Evolutionary conservation across 306 rosid genomes (phyloP), one percentile per base, ranked within the genome.

Genomic region (Lablab purpureus): DNA sequence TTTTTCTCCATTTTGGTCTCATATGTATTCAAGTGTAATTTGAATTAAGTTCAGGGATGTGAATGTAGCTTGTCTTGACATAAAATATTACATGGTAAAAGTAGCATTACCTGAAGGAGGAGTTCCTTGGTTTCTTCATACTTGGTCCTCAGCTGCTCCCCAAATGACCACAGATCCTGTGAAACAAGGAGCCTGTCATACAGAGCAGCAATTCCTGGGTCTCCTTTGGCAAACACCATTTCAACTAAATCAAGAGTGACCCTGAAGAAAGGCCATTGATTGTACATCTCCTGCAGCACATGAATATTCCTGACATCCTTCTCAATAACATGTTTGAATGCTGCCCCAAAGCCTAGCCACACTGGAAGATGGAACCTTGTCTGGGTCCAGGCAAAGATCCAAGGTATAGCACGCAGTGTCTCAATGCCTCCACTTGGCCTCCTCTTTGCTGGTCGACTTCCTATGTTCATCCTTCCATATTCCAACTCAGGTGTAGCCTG

Each of bases 151-250:
- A 94, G 37, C n/a, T 60, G 84, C 81, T 91, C 88, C 64, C 91
- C 98, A 25, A 94, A 90, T 10, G 92, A 10, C 96, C 87, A 87
- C 2, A 91, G 83, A 13, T 92, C 98, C 69, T 87, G 66, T 1
- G 97, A 94, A 64, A 94, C 98, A 63, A 94, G 90, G 80, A 94
- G 98, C 81, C 75, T 94, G 81, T 94, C 98, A 70, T 89, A 91
- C 28, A 94, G 79, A 36, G 96, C 87, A 63, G 98, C 97, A 2
- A 94, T 94, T 0, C 91, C 96, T 0, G 98, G 98, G 78, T 94
- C 91, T 82, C 98, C 98, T 85, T 94, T 94, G 82, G 98, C 97
- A 19, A 94, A 94, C 89, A 94, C 98, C 98, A 94, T 94, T 79
- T 94, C 98, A 3, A 94, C 96, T 82, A 94, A 84, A 85, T 94